Conservation (phyloP, 768 basidiomycete species). For the Candolleomyces eurysporus region DNA sequence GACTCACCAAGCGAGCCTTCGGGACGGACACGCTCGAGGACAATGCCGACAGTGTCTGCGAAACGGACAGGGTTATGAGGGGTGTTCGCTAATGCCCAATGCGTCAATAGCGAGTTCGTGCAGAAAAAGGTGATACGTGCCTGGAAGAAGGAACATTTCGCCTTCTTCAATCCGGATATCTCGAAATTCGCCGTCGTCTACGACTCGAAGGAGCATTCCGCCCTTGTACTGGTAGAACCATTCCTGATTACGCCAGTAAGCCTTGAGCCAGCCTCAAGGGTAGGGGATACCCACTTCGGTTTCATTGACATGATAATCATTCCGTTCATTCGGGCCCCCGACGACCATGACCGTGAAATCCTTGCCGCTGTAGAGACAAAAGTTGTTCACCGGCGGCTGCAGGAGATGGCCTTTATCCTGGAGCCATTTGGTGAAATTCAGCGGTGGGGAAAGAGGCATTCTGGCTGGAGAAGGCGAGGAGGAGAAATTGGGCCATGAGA, state of each 20-base stretch:
- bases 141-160: constrained; percentile 94
- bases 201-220: constrained; percentile 83
- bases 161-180: constrained; percentile 93
- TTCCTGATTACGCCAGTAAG: constrained; percentile 50
- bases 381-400: constrained; percentile 92
- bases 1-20: constrained; percentile 62
- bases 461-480: neutral
- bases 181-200: constrained; percentile 75
- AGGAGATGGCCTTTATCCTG: constrained; percentile 75
- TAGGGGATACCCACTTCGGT: constrained; percentile 62
- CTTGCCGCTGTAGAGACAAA: constrained; percentile 73
- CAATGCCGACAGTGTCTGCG: constrained; percentile 86
- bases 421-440: constrained; percentile 92
- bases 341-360: constrained; percentile 97
- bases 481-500: neutral
- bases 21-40: constrained; percentile 85
- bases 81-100: constrained; percentile 68
- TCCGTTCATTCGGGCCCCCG: constrained; percentile 92
- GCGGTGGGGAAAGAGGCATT: constrained; percentile 77
- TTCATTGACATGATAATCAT: constrained; percentile 94
- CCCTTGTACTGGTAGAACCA: constrained; percentile 99
- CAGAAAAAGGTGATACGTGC: constrained; percentile 37
- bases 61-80: constrained; percentile 96
- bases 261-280: neutral
- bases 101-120: neutral